These are phyloP conservation scores for Yamadazyma blattariae DNA, from an alignment of 1,139 yeast genomes.

Conservation along the genomic window DNA sequence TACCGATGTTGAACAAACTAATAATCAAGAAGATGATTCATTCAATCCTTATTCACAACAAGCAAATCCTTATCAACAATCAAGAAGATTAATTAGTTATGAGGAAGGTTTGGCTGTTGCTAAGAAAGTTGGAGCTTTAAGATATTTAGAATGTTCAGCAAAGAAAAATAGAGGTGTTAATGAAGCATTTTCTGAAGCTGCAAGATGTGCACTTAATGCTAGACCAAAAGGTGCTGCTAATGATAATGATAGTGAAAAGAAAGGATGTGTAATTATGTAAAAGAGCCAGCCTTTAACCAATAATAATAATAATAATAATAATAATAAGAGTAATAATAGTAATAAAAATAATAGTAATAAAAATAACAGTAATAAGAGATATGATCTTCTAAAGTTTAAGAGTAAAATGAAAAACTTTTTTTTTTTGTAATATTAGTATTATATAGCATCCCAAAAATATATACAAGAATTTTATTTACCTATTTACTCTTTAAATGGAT, in stretches of 20 bases:
- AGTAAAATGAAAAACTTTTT: too few species aligned
- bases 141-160: conserved; percentile 91
- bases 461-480: too few species aligned
- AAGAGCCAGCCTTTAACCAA: too few species aligned
- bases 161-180: conserved; percentile 93
- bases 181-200: conserved; percentile 96
- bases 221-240: conserved; percentile 77
- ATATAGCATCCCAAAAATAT: too few species aligned
- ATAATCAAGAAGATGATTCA: conserved; percentile 31
- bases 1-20: conserved; percentile 24
- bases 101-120: conserved; percentile 58
- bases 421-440: too few species aligned
- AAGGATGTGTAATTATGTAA: conserved; percentile 42
- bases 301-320: background rate
- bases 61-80: conserved; percentile 36
- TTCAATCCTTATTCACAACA: conserved; percentile 26
- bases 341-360: too few species aligned
- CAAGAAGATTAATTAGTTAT: conserved; percentile 51
- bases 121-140: conserved; percentile 76
- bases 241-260: conserved; percentile 45
- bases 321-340: background rate
- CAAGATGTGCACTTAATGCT: conserved; percentile 91
- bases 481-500: conserved; percentile 22
- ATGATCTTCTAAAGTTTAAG: background rate
- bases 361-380: too few species aligned